These are phyloP conservation scores for Acer campestre DNA, from an alignment of 345 rosid genomes.

Conservation along the genomic window DNA sequence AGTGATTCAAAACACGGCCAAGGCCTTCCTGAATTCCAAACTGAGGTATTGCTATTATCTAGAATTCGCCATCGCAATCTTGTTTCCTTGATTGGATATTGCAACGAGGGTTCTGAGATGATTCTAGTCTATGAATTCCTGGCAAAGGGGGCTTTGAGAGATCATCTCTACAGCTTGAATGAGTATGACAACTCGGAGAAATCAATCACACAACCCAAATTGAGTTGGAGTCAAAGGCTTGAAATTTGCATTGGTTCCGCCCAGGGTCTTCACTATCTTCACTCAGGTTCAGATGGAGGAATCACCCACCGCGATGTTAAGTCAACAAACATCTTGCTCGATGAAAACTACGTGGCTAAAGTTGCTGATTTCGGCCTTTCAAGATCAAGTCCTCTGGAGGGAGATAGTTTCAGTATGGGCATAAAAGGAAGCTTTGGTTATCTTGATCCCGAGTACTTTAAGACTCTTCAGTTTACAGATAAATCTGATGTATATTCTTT, in stretches of 20 bases:
- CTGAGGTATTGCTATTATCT: slow-evolving; percentile 55
- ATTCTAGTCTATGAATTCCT: slow-evolving; percentile 61
- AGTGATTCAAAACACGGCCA: slow-evolving; percentile 49
- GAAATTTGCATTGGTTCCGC: slow-evolving; percentile 70
- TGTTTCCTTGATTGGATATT: slow-evolving; percentile 70
- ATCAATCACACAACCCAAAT: slow-evolving; percentile 18
- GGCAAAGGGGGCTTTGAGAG: slow-evolving; percentile 57
- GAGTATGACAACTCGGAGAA: background rate
- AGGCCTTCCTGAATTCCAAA: slow-evolving; percentile 53
- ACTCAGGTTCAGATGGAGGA: slow-evolving; percentile 40
- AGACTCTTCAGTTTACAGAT: slow-evolving; percentile 48
- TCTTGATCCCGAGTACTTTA: slow-evolving; percentile 57
- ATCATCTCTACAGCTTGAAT: slow-evolving; percentile 39
- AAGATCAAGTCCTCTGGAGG: slow-evolving; percentile 34
- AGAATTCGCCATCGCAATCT: slow-evolving; percentile 70
- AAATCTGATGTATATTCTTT: slow-evolving; percentile 66
- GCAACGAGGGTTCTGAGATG: slow-evolving; percentile 60
- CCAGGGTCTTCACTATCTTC: slow-evolving; percentile 54
- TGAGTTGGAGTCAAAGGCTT: slow-evolving; percentile 58
- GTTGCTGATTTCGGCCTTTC: slow-evolving; percentile 71
- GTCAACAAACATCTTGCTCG: slow-evolving; percentile 60
- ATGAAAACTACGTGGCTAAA: slow-evolving; percentile 45
- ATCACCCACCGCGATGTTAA: slow-evolving; percentile 66
- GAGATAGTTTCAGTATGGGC: slow-evolving; percentile 38
- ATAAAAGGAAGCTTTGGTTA: slow-evolving; percentile 62